phyloP scores from a whole-genome alignment of 306 rosid genomes.

The Citrullus colocynthis region DNA sequence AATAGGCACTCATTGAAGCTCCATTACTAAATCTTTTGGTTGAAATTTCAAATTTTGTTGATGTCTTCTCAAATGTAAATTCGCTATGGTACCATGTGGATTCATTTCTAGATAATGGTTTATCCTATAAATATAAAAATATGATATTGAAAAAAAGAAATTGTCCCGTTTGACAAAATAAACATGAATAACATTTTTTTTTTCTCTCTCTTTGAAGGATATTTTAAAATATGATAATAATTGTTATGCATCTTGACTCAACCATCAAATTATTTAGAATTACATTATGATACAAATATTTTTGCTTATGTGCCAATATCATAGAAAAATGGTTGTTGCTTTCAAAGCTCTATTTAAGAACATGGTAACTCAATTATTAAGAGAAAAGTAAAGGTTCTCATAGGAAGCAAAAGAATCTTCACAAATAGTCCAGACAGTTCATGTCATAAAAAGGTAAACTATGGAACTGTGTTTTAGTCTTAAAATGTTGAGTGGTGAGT shows the following conservation, averaged over 20 bases:
- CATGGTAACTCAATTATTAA: not conserved
- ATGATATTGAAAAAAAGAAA: not conserved
- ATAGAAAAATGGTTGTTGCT: not conserved
- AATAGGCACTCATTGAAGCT: not conserved
- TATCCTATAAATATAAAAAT: not conserved
- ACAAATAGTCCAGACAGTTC: not conserved
- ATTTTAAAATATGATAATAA: not conserved
- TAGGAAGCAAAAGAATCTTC: not conserved
- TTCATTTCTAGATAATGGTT: not conserved
- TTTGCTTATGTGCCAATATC: not conserved
- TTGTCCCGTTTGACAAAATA: not conserved
- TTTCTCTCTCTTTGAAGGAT: too few relatives aligned
- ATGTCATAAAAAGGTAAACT: not conserved
- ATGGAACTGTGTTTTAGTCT: not conserved
- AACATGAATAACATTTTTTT: not conserved
- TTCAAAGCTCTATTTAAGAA: not conserved
- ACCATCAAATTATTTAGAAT: not conserved
- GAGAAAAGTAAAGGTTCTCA: not conserved
- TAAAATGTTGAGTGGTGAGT: not conserved
- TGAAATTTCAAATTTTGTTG: not conserved
- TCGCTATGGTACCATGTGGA: not conserved
- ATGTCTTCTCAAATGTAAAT: not conserved
- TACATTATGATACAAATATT: not conserved
- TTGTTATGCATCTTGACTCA: not conserved
- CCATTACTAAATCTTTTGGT: not conserved